These are phyloP conservation scores for Fusarium nodosum DNA, from an alignment of 2,329 filamentous ascomycete genomes.

Conservation along the genomic window DNA sequence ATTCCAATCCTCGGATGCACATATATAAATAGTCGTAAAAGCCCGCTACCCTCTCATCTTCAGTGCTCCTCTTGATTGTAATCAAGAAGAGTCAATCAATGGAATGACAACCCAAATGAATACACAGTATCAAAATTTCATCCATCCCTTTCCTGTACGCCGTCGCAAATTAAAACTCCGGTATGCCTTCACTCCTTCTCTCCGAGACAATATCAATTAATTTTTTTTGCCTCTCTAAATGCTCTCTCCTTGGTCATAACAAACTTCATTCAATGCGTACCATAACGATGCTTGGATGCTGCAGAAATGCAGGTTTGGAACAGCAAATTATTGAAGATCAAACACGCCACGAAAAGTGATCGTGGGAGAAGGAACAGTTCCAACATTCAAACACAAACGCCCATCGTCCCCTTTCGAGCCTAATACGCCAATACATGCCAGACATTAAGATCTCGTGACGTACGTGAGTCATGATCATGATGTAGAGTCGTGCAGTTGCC, in stretches of 20 bases:
- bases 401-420: slow-evolving; percentile 45
- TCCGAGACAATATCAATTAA: slow-evolving; percentile 26
- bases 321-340: slow-evolving; percentile 28
- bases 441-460: slow-evolving; percentile 58
- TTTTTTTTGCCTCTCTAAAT: slow-evolving; percentile 20
- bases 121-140: slow-evolving; percentile 42
- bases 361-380: slow-evolving; percentile 40
- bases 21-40: slow-evolving; percentile 44
- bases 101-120: slow-evolving; percentile 42
- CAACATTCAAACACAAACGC: slow-evolving; percentile 46
- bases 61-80: slow-evolving; percentile 23
- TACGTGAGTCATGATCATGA: slow-evolving; percentile 60
- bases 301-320: slow-evolving; percentile 34
- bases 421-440: slow-evolving; percentile 61
- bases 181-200: slow-evolving; percentile 31
- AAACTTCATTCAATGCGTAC: slow-evolving; percentile 33
- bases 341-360: slow-evolving; percentile 33
- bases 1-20: slow-evolving; percentile 45
- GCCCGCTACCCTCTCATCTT: slow-evolving; percentile 35
- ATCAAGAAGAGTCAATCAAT: slow-evolving; percentile 34
- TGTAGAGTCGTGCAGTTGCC: slow-evolving; percentile 47
- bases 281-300: slow-evolving; percentile 39
- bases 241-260: slow-evolving; percentile 28
- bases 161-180: slow-evolving; percentile 44
- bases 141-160: slow-evolving; percentile 41